phyloP scores from a whole-genome alignment of 208 protist genomes.

The Wallacemonas rigidus region DNA sequence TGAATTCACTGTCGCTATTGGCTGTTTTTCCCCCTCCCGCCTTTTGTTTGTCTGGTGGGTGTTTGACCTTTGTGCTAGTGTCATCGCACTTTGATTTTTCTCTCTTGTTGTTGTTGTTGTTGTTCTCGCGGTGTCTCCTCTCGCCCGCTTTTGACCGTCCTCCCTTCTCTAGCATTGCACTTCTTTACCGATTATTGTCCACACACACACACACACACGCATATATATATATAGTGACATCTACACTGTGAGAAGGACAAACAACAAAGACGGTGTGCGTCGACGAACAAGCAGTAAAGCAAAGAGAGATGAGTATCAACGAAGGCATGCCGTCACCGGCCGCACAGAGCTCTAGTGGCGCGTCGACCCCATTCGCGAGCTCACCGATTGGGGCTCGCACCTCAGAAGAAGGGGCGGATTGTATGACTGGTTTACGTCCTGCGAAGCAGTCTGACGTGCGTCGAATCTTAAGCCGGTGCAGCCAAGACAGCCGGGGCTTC shows the following conservation, averaged over 20 bases:
- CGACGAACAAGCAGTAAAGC: not conserved
- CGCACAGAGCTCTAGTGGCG: no score
- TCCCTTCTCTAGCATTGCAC: no score
- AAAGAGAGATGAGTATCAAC: no score
- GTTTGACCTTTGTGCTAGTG: no score
- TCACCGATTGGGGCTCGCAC: not conserved
- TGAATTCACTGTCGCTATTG: no score
- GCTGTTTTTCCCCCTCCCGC: no score
- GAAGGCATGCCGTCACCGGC: no score
- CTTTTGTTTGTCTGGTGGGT: no score
- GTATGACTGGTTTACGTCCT: slow-evolving; percentile 4
- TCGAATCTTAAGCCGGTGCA: not conserved
- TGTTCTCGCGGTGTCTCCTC: no score
- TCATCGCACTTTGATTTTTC: no score
- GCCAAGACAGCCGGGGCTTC: not conserved
- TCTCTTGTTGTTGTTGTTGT: no score
- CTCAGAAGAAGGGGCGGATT: not conserved
- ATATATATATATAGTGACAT: not conserved
- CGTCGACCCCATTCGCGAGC: not conserved
- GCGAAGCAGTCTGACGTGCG: slow-evolving; percentile 4
- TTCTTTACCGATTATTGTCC: not conserved
- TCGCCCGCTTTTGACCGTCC: no score
- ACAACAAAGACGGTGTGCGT: not conserved
- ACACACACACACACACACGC: not conserved
- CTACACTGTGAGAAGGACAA: not conserved